Evolutionary conservation across 2,329 filamentous ascomycete genomes (phyloP).

Genomic region (Didymella pomorum): DNA sequence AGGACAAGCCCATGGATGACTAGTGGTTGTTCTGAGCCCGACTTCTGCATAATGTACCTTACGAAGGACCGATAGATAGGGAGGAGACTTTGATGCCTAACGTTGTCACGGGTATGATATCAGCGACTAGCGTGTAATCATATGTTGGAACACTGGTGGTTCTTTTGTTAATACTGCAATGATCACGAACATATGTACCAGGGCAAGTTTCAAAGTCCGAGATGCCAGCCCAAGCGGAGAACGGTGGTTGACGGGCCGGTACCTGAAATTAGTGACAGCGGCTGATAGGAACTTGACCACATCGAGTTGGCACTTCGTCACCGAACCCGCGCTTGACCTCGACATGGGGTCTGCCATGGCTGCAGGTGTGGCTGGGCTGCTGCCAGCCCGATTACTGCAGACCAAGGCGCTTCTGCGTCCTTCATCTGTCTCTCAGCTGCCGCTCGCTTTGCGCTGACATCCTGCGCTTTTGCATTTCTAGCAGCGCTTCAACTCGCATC

Average conservation of each 20-base stretch:
- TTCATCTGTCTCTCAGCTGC: conserved; percentile 29
- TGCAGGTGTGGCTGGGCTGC: conserved; percentile 41
- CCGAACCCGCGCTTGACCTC: conserved; percentile 21
- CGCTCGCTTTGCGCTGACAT: conserved; percentile 25
- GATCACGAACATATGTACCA: conserved; percentile 35
- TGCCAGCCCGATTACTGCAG: conserved; percentile 11
- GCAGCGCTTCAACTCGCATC: not conserved
- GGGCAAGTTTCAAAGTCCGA: not conserved
- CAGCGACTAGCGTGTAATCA: conserved; percentile 21
- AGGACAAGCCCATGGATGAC: conserved; percentile 82
- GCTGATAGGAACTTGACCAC: conserved; percentile 25
- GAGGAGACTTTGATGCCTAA: conserved; percentile 21
- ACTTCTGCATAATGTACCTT: conserved; percentile 10
- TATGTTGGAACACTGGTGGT: conserved; percentile 17
- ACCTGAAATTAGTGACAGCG: conserved; percentile 31
- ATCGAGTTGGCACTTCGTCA: conserved; percentile 33
- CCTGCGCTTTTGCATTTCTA: not conserved
- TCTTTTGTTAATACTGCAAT: conserved; percentile 28
- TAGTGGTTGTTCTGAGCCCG: conserved; percentile 48
- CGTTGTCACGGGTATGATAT: conserved; percentile 19
- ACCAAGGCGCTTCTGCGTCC: not conserved
- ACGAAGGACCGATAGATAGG: conserved; percentile 18
- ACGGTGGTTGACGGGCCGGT: conserved; percentile 24
- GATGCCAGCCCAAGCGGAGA: not conserved
- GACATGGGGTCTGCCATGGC: conserved; percentile 36